Base-by-base conservation (phyloP, 2,329 filamentous ascomycete species). In the Decorospora gaudefroyi region DNA sequence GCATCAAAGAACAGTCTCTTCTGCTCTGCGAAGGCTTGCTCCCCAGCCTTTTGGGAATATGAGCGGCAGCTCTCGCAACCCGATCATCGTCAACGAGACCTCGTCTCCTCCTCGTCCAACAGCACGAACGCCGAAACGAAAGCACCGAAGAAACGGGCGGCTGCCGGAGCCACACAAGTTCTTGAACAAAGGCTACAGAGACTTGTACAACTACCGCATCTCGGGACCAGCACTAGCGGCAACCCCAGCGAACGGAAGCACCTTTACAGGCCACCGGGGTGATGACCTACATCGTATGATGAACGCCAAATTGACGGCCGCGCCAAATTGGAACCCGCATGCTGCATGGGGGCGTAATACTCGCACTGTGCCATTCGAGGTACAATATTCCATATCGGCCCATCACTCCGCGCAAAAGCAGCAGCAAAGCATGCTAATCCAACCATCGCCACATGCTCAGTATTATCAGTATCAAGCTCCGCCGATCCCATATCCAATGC, bases 41-140 rank as follows among this genome's bases (percentile, higher is more conserved):
- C 13, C 32, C n/a, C 46, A 44, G 23, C 22, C 38, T 16, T 17
- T 21, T 3, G 27, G 11, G 15, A 31, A 32, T 11, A 33, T 27
- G 23, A 35, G 45, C 19, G 60, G 60, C 30, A 61, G 51, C 28
- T 37, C 39, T 4, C 37, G 56, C 5, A 51, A 64, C 16, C 62
- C 62, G 10, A 66, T 66, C n/a, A 41, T 57, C 19, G 35, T 65
- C 16, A 40, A 50, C n/a, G 53, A 55, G 13, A 38, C 46, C 11
- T 42, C 48, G 8, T 49, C 60, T 6, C 47, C 38, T 28, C 42
- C 42, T 12, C 18, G 26, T 15, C 36, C 18, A 16, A 35, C 13
- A 40, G n/a, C 7, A 8, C 35, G 15, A 38, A 15, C 10, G 11
- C 15, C 28, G 23, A 22, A 44, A 25, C 30, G 22, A 18, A 43